A percentile compares a stretch with the other conserved stretches of the same genome.
Conservation (phyloP, 2,329 filamentous ascomycete genomes). For the Penicillium sp. region DNA sequence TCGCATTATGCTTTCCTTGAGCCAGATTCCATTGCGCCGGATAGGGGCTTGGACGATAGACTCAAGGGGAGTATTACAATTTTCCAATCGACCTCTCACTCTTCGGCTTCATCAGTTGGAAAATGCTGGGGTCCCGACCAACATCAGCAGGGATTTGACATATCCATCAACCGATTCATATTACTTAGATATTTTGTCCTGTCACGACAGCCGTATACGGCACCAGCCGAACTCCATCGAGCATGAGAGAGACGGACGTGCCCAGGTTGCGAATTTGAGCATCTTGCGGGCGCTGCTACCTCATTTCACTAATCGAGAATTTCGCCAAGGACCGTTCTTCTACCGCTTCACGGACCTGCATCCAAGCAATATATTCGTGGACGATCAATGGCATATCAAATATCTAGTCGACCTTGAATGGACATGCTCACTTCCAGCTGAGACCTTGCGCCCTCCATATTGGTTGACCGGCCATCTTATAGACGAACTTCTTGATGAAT, state of each 20-base stretch:
- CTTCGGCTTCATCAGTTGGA: slow-evolving; percentile 33
- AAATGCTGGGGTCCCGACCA: slow-evolving; percentile 33
- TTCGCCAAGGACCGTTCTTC: slow-evolving; percentile 35
- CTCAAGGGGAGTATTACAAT: slow-evolving; percentile 23
- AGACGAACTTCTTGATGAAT: slow-evolving; percentile 11
- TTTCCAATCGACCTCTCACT: slow-evolving; percentile 39
- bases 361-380: slow-evolving; percentile 37
- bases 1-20: slow-evolving; percentile 21
- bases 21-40: slow-evolving; percentile 24
- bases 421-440: slow-evolving; percentile 24
- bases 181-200: slow-evolving; percentile 31
- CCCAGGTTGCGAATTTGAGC: slow-evolving; percentile 31
- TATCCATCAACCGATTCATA: slow-evolving; percentile 31
- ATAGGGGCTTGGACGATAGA: slow-evolving; percentile 37
- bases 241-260: slow-evolving; percentile 28
- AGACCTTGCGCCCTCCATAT: slow-evolving; percentile 23
- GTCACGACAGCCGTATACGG: slow-evolving; percentile 20
- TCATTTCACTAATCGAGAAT: slow-evolving; percentile 30
- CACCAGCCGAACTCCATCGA: slow-evolving; percentile 35
- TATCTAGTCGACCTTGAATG: slow-evolving; percentile 30
- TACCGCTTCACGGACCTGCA: slow-evolving; percentile 39
- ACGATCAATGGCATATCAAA: slow-evolving; percentile 30
- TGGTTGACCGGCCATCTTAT: slow-evolving; percentile 23
- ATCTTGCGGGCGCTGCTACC: slow-evolving; percentile 28
- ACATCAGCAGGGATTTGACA: slow-evolving; percentile 32